Evolutionary conservation across 768 basidiomycete species (phyloP), one percentile per base, ranked within the genome.

Genomic region (Hortiboletus campestris): DNA sequence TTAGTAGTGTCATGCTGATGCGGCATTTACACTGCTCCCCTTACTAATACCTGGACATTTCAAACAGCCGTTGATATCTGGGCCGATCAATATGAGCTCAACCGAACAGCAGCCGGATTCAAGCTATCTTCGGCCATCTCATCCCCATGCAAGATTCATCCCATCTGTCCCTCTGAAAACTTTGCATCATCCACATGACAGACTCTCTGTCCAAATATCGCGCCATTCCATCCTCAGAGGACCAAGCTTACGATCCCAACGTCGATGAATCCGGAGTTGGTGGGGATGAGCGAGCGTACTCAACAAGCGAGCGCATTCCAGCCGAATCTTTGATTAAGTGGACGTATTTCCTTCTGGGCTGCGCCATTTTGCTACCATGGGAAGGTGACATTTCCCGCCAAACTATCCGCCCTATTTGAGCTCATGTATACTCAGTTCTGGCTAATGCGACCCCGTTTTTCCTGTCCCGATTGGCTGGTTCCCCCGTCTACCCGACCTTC

Each of bases 341-440:
- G 46, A 54, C 40, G 11, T 47, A 41, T 25, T 54, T 54, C 9
- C 36, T 54, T 35, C 46, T 54, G 11, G 53, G 53, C 28, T 47
- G 46, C 25, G 32, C 46, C 1, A 16, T 47, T 20, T 28, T 48
- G 13, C 31, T 54, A 6, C 50, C 50, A 10, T 51, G 32, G 22
- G 35, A 7, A 10, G 46, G 53, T 54, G 4, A 42, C 19, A 4
- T 22, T 4, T 20, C 20, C 44, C 11, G 16, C 16, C 41, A 25
- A 19, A 16, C 16, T 45, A 19, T 4, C 9, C 25, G 28, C 6
- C 6, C 16, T 25, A 12, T 13, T 43, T 38, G 19, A 35, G 17
- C 50, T 51, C 22, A 51, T 36, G 2, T n/a, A 1, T n/a, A 19
- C 17, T 28, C 25, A 48, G 53, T n/a, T 28, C 46, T 47, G 17